Evolutionary conservation across 345 rosid species (phyloP).

Genomic region (Corymbia maculata): DNA sequence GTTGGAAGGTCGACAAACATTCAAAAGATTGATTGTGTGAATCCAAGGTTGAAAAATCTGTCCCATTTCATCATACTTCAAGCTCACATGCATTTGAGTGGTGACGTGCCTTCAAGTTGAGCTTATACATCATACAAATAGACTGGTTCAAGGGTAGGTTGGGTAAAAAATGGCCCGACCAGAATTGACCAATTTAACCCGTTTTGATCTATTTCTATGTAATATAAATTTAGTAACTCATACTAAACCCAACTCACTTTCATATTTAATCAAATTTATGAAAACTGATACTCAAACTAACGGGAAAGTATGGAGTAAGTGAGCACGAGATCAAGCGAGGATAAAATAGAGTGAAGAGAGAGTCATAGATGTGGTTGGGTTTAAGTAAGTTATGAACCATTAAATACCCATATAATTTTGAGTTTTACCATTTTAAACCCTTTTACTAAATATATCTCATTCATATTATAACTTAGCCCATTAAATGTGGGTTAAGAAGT

Average conservation of each 20-base stretch:
- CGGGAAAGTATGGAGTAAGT: neutral
- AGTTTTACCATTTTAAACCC: no score
- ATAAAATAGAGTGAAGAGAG: neutral
- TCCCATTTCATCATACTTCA: neutral
- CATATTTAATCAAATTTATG: neutral
- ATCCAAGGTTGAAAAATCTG: neutral
- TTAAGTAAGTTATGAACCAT: no score
- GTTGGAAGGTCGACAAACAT: neutral
- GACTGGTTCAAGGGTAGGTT: neutral
- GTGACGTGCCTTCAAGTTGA: neutral
- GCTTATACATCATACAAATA: neutral
- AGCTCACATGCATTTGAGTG: neutral
- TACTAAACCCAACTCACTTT: neutral
- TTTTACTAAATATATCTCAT: no score
- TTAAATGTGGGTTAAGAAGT: neutral
- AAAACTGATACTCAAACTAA: neutral
- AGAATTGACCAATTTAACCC: no score
- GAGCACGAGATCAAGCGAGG: neutral
- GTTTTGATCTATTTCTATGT: neutral
- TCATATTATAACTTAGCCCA: no score
- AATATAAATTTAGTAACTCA: neutral
- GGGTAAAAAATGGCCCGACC: neutral
- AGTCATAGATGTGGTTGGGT: neutral
- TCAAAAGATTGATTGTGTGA: neutral
- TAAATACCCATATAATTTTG: no score